A percentile compares a stretch with the other conserved stretches of the same genome.
These are phyloP conservation scores for Fusarium newnesense DNA, from an alignment of 2,329 filamentous ascomycete species.

Conservation along the genomic window DNA sequence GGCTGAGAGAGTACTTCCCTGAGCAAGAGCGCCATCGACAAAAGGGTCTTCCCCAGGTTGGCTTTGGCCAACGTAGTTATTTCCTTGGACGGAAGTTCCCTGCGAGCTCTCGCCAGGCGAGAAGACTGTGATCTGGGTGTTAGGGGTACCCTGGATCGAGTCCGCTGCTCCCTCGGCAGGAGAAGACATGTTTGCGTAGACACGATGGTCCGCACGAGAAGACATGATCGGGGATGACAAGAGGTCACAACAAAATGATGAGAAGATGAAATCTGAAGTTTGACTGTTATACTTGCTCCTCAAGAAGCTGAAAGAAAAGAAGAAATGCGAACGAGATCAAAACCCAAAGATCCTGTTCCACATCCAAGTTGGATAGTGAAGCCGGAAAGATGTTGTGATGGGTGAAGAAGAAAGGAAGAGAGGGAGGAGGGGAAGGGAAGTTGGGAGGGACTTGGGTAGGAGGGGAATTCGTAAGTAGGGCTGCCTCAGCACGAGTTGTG, in stretches of 20 bases:
- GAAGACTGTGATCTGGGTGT: slow-evolving; percentile 71
- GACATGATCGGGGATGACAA: slow-evolving; percentile 47
- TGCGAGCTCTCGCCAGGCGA: slow-evolving; percentile 66
- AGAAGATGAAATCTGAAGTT: slow-evolving; percentile 18
- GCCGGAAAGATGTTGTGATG: slow-evolving; percentile 16
- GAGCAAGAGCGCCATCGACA: slow-evolving; percentile 49
- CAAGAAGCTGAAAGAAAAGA: slow-evolving; percentile 23
- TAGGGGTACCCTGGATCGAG: slow-evolving; percentile 71
- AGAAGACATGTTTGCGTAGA: slow-evolving; percentile 58
- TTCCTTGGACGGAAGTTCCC: slow-evolving; percentile 9
- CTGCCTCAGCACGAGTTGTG: not conserved
- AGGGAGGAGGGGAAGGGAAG: not conserved
- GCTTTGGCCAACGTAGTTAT: slow-evolving; percentile 43
- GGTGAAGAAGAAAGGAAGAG: slow-evolving; percentile 7
- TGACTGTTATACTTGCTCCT: slow-evolving; percentile 7
- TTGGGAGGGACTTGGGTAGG: slow-evolving; percentile 13
- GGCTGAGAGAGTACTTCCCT: slow-evolving; percentile 65
- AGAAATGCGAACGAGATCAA: slow-evolving; percentile 27
- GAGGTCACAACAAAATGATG: slow-evolving; percentile 25
- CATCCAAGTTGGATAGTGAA: slow-evolving; percentile 23
- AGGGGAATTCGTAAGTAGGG: slow-evolving; percentile 9
- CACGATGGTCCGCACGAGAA: slow-evolving; percentile 53
- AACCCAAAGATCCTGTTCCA: slow-evolving; percentile 24
- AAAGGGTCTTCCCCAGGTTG: slow-evolving; percentile 61
- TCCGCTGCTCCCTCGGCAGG: slow-evolving; percentile 63